These are phyloP conservation scores for Leccinellum rugosiceps DNA, from an alignment of 768 basidiomycete species.

Conservation along the genomic window DNA sequence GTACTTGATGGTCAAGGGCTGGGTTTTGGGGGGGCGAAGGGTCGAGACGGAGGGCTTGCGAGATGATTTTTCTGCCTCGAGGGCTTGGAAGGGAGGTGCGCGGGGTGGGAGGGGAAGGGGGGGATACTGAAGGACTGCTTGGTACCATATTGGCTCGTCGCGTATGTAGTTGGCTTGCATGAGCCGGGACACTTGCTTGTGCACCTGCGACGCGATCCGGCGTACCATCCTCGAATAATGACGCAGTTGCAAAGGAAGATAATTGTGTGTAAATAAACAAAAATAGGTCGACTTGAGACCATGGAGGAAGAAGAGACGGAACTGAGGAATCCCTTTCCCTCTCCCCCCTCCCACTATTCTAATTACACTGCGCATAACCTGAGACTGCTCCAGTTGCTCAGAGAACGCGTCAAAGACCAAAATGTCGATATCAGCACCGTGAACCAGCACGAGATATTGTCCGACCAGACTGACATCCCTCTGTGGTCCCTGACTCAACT, in stretches of 20 bases:
- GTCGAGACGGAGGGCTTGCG: conserved; percentile 23
- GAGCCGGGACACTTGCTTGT: conserved; percentile 80
- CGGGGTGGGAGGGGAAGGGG: conserved; percentile 82
- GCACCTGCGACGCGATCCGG: conserved; percentile 82
- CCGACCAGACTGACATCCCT: conserved; percentile 72
- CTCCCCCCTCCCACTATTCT: conserved; percentile 80
- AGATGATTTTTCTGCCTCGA: conserved; percentile 40
- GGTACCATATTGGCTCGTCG: conserved; percentile 76
- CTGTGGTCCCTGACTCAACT: conserved; percentile 74
- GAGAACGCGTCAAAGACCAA: conserved; percentile 44
- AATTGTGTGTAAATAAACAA: not conserved
- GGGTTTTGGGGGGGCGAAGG: conserved; percentile 38
- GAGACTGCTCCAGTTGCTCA: conserved; percentile 58
- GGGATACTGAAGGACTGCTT: conserved; percentile 83
- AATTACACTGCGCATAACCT: conserved; percentile 77
- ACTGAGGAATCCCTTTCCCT: conserved; percentile 84
- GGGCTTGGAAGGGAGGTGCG: conserved; percentile 47
- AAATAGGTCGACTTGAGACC: not conserved
- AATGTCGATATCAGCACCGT: conserved; percentile 34
- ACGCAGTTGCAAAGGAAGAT: not conserved
- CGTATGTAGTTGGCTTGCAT: conserved; percentile 62
- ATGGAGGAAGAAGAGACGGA: conserved; percentile 68
- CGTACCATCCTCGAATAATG: conserved; percentile 55
- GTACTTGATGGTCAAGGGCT: conserved; percentile 65
- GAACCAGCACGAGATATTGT: conserved; percentile 60